Base-by-base conservation (phyloP, 202 grass and related monocot genomes). In the Zoysia matrella region DNA sequence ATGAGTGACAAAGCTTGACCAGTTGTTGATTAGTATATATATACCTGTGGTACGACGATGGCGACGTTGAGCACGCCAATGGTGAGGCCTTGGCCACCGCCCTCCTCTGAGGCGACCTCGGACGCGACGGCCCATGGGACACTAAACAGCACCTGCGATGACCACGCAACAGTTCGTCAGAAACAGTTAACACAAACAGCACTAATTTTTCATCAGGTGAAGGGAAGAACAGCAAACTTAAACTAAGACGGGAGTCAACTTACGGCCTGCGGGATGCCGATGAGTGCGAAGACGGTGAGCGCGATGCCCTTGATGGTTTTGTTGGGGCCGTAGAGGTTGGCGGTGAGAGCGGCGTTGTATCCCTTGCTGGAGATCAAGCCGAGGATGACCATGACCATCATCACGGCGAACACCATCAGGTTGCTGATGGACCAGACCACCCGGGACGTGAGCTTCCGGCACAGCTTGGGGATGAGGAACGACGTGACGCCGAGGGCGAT, bases 51-150 rank as follows among this genome's bases (percentile, higher is more conserved):
- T 8, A 98, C 42, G 40, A 98, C 92, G 16, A 98, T 93, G 8
- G 95, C 89, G 30, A 98, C 93, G 86, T 95, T 98, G 65, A 98
- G 77, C 71, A 93, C 88, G 1, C 95, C 92, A 48, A 85, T 89
- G 52, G 88, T 84, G 39, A 98, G 95, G 15, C 95, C 92, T 81
- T 98, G 92, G 39, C 92, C 90, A 0, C 90, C 95, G 3, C 89
- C 92, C 52, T 86, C 81, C 3, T 87, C 74, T 0, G 79, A 13
- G 6, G 75, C 80, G 11, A 98, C 86, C 65, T 98, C 88, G 52
- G 92, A 88, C 3, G 88, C 86, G 4, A 94, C 86, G 16, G 88
- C 95, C 83, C 93, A 98, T 6, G 92, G 95, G 30, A 98, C 73
- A 48, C 95, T 98, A 73, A 52, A 98, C 39, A 98, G 44, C 43